Percentiles rank a stretch among this genome's conserved stretches.
phyloP scores from a whole-genome alignment of 306 rosid species.

The Pyrus pyrifolia region DNA sequence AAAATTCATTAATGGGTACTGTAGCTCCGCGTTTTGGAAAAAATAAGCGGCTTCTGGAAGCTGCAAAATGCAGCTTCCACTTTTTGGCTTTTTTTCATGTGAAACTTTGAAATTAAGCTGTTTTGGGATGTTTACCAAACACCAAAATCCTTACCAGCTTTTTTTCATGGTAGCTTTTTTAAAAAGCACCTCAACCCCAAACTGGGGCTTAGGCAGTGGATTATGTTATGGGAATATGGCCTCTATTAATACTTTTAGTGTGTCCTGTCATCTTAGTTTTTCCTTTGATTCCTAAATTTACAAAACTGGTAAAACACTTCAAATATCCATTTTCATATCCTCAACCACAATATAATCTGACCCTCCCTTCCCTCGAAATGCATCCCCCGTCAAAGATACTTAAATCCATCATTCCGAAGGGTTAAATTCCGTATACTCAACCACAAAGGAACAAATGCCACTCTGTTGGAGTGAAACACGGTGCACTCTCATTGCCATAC shows the following conservation, averaged over 20 bases:
- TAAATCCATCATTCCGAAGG: background rate
- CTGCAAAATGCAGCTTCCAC: no score
- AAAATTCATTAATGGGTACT: no score
- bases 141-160: no score
- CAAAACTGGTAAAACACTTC: background rate
- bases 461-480: background rate
- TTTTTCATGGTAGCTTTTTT: no score
- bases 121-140: no score
- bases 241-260: background rate
- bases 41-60: no score
- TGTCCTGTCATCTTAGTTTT: background rate
- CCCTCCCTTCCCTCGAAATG: background rate
- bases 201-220: background rate
- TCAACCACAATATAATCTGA: background rate
- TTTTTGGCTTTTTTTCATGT: no score
- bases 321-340: background rate
- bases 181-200: no score
- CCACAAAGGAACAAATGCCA: background rate
- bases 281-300: background rate
- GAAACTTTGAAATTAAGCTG: no score
- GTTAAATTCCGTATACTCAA: background rate
- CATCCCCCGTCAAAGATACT: background rate
- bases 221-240: background rate
- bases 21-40: no score
- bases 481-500: background rate